phyloP scores from a whole-genome alignment of 176 grass and related monocot species.

The Oryza australiensis region DNA sequence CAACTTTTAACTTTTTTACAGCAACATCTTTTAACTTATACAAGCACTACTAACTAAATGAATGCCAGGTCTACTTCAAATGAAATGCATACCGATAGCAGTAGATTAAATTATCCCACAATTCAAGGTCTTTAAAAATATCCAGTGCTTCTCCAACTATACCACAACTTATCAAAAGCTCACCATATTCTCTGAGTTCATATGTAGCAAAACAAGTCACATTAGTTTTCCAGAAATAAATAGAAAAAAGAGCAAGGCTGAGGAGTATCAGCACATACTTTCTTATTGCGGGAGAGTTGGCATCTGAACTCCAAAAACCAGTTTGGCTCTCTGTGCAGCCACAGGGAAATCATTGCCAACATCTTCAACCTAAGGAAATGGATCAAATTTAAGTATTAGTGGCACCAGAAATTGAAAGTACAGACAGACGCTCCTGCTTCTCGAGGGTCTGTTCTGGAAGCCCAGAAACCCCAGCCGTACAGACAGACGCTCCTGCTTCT shows the following conservation, averaged over 20 bases:
- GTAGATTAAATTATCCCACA: constrained; percentile 98
- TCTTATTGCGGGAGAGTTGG: constrained; percentile 77
- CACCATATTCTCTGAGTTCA: constrained; percentile 74
- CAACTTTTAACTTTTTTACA: constrained; percentile 14
- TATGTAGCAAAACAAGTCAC: constrained; percentile 31
- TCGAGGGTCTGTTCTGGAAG: background rate
- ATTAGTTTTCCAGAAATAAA: background rate
- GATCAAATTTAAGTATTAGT: constrained; percentile 10
- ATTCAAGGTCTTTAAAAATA: constrained; percentile 90
- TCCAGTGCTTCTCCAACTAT: constrained; percentile 82
- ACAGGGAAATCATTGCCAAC: constrained; percentile 53
- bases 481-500: too few species aligned
- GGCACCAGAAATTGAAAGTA: too few species aligned
- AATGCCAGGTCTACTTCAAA: constrained; percentile 6
- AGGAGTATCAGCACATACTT: constrained; percentile 56
- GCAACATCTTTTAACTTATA: constrained; percentile 19
- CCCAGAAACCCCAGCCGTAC: too few species aligned
- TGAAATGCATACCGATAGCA: constrained; percentile 72
- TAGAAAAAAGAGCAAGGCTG: background rate
- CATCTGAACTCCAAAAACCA: constrained; percentile 72
- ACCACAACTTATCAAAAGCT: constrained; percentile 91
- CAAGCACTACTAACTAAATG: background rate
- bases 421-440: background rate
- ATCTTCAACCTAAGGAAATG: constrained; percentile 62
- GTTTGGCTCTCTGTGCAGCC: constrained; percentile 54